These are phyloP conservation scores for Ceratocystis albifundus DNA, from an alignment of 2,329 filamentous ascomycete genomes.

Conservation along the genomic window DNA sequence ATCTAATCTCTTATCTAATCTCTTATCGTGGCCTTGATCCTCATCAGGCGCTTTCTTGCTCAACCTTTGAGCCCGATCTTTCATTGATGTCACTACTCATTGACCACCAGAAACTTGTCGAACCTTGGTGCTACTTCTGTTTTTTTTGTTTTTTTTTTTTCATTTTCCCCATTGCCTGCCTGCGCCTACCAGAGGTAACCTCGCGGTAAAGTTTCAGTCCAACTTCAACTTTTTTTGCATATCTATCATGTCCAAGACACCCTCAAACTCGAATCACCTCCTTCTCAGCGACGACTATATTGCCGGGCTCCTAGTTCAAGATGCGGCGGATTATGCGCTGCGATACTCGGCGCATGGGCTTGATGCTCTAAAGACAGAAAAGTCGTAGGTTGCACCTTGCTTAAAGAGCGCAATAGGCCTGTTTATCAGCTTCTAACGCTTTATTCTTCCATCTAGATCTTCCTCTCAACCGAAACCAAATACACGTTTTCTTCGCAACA, in stretches of 20 bases:
- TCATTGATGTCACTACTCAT: not conserved
- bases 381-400: conserved; percentile 34
- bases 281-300: conserved; percentile 63
- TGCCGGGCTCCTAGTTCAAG: conserved; percentile 63
- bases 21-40: not conserved
- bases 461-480: conserved; percentile 61
- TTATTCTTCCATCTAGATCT: conserved; percentile 20
- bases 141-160: conserved; percentile 4
- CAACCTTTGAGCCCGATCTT: not conserved
- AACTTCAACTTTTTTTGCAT: not conserved
- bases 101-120: not conserved
- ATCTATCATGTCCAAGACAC: conserved; percentile 28
- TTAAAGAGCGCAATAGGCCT: not conserved
- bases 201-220: not conserved
- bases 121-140: not conserved
- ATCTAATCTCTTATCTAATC: conserved; percentile 1
- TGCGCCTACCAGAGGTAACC: not conserved
- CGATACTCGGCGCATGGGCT: conserved; percentile 66
- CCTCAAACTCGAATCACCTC: conserved; percentile 28
- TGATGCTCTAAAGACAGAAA: conserved; percentile 46
- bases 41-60: not conserved
- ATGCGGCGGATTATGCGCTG: conserved; percentile 61
- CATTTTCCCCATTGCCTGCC: not conserved
- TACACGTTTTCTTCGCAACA: conserved; percentile 74
- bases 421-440: not conserved